Evolutionary conservation across 805 yeast species (phyloP).

Genomic region (Yarrowia bubula): DNA sequence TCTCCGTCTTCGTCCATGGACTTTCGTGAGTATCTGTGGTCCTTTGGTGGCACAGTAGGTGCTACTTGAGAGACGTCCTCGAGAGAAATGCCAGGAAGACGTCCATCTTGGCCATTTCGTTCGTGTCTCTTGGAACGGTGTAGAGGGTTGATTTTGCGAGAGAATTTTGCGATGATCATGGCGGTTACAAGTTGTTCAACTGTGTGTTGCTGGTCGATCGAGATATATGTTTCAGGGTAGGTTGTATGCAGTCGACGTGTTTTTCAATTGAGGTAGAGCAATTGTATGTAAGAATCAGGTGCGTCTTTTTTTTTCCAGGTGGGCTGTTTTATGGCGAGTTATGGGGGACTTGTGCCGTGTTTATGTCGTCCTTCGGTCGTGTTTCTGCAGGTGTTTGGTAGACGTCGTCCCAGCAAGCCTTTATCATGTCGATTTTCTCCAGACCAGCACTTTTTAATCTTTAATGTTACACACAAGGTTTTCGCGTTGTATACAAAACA

Average conservation of each 20-base stretch:
- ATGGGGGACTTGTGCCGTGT: not conserved
- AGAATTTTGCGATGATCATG: conserved; percentile 21
- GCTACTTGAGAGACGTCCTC: conserved; percentile 14
- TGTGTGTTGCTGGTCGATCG: not conserved
- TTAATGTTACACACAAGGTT: not conserved
- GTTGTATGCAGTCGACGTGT: no score
- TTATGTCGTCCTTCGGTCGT: not conserved
- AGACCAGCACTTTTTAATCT: not conserved
- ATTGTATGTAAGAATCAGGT: no score
- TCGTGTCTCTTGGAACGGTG: conserved; percentile 3
- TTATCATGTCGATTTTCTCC: not conserved
- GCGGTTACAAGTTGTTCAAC: not conserved
- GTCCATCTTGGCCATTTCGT: not conserved
- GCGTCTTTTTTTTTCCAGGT: no score
- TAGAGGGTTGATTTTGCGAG: conserved; percentile 10
- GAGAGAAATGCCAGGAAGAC: conserved; percentile 7
- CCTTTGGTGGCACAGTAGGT: not conserved
- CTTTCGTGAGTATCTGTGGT: conserved; percentile 6
- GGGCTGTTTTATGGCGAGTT: not conserved
- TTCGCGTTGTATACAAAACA: not conserved
- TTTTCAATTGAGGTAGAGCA: no score
- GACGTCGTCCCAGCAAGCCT: not conserved
- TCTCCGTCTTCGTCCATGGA: conserved; percentile 4
- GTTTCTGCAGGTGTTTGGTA: not conserved
- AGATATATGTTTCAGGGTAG: no score